Evolutionary conservation across 1,139 yeast species (phyloP).

Genomic region (Suhomyces kunorum): DNA sequence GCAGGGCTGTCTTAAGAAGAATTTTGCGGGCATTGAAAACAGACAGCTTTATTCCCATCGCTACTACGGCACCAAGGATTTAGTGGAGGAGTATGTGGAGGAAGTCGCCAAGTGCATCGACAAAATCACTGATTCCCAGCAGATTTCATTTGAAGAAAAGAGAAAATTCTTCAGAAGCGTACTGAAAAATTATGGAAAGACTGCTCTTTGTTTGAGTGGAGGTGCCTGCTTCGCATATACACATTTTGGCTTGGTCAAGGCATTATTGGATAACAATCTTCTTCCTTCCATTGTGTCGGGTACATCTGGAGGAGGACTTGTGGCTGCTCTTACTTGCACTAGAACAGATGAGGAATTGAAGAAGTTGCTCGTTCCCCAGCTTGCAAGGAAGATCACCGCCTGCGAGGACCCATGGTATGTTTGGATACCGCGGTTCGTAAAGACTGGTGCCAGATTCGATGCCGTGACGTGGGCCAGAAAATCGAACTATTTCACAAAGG

Average conservation of each 20-base stretch:
- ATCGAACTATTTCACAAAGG: slow-evolving; percentile 67
- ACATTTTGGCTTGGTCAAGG: slow-evolving; percentile 77
- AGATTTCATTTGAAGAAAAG: slow-evolving; percentile 44
- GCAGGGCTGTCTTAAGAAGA: slow-evolving; percentile 68
- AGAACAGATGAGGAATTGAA: slow-evolving; percentile 67
- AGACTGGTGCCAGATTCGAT: slow-evolving; percentile 79
- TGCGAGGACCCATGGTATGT: slow-evolving; percentile 65
- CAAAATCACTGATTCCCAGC: slow-evolving; percentile 40
- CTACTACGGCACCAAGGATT: slow-evolving; percentile 70
- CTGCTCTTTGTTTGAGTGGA: slow-evolving; percentile 75
- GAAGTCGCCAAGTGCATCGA: slow-evolving; percentile 55
- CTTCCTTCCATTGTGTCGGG: slow-evolving; percentile 74
- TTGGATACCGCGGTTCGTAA: slow-evolving; percentile 67
- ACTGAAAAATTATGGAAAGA: slow-evolving; percentile 66
- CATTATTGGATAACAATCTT: slow-evolving; percentile 63
- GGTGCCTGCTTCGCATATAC: slow-evolving; percentile 81
- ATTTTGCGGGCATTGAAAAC: slow-evolving; percentile 80
- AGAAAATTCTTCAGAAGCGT: slow-evolving; percentile 58
- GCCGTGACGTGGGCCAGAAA: slow-evolving; percentile 74
- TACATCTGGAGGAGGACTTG: slow-evolving; percentile 81
- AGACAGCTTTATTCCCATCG: slow-evolving; percentile 71
- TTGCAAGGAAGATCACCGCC: slow-evolving; percentile 68
- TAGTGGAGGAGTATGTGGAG: slow-evolving; percentile 56
- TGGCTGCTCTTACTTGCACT: slow-evolving; percentile 73
- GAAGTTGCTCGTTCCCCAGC: slow-evolving; percentile 56